Conservation (phyloP, 352 stramenopile genomes). For the Globisporangium abappressorium region DNA sequence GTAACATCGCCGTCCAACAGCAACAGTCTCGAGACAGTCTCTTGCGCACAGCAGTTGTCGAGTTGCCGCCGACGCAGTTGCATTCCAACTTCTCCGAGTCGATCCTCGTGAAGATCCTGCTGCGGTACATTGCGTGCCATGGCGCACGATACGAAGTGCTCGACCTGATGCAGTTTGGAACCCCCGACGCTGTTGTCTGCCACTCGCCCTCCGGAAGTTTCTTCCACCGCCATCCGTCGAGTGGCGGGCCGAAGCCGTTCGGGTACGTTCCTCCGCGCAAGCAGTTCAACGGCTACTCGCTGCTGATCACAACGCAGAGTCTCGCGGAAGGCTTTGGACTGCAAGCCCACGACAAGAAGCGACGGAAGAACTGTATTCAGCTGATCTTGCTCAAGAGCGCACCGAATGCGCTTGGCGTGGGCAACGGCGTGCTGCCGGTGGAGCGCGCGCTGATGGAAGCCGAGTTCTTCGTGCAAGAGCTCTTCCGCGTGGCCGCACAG, state of each 20-base stretch:
- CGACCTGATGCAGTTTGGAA: slow-evolving; percentile 83
- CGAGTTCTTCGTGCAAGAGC: slow-evolving; percentile 70
- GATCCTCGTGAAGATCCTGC: slow-evolving; percentile 72
- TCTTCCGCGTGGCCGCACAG: slow-evolving; percentile 72
- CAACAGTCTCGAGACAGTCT: slow-evolving; percentile 37
- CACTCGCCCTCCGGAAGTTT: slow-evolving; percentile 77
- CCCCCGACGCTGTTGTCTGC: slow-evolving; percentile 76
- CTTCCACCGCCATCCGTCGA: slow-evolving; percentile 53
- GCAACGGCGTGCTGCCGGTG: slow-evolving; percentile 47
- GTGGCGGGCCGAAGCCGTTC: slow-evolving; percentile 23
- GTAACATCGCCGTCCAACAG: slow-evolving; percentile 16
- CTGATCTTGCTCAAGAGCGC: slow-evolving; percentile 63
- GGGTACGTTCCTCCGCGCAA: slow-evolving; percentile 20
- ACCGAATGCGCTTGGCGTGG: slow-evolving; percentile 30
- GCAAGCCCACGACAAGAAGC: slow-evolving; percentile 37
- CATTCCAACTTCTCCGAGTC: slow-evolving; percentile 71
- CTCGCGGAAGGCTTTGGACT: slow-evolving; percentile 32
- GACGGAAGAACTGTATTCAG: slow-evolving; percentile 66
- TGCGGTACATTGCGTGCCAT: slow-evolving; percentile 86
- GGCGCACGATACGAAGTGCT: slow-evolving; percentile 76
- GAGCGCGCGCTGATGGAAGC: slow-evolving; percentile 73
- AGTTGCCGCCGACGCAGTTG: slow-evolving; percentile 51
- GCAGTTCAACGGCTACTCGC: slow-evolving; percentile 52
- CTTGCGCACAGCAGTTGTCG: slow-evolving; percentile 48
- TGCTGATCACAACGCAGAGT: slow-evolving; percentile 77